Evolutionary conservation across 768 basidiomycete genomes (phyloP).

Genomic region (Gloeophyllum trabeum): DNA sequence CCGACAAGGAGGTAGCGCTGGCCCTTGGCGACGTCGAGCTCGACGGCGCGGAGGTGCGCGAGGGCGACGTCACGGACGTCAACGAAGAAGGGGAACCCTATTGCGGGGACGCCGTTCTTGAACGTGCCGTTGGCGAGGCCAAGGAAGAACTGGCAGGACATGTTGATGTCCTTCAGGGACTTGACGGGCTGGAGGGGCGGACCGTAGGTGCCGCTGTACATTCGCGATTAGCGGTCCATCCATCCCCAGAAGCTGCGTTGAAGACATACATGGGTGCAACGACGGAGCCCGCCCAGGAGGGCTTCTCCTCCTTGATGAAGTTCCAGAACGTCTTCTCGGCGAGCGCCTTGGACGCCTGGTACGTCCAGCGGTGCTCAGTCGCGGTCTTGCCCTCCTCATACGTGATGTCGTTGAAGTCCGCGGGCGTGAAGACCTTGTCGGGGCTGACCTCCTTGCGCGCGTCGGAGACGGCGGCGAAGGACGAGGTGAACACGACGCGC

Average conservation of each 20-base stretch:
- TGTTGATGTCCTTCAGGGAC: conserved; percentile 2
- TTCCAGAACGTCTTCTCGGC: conserved; percentile 12
- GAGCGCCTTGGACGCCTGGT: conserved; percentile 8
- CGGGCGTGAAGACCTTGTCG: conserved; percentile 5
- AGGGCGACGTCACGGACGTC: conserved; percentile 8
- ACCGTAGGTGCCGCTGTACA: too few species aligned
- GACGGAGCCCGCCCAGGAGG: too few species aligned
- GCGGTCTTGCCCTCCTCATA: conserved; percentile 7
- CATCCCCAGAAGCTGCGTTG: too few species aligned
- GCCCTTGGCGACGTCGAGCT: too few species aligned
- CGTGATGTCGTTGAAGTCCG: conserved; percentile 10
- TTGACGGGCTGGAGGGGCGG: too few species aligned
- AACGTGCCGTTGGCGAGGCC: not conserved
- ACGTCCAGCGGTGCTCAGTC: conserved; percentile 2
- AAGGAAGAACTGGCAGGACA: not conserved
- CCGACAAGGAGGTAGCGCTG: too few species aligned
- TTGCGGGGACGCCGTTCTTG: not conserved
- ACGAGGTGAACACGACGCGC: conserved; percentile 15
- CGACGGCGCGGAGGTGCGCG: conserved; percentile 7
- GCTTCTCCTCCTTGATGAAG: conserved; percentile 3
- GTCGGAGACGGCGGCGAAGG: conserved; percentile 11
- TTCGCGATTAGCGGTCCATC: too few species aligned
- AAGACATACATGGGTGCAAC: too few species aligned
- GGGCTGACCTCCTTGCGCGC: not conserved
- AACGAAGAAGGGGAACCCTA: conserved; percentile 1